Evolutionary conservation across 169 alveolate genomes (phyloP).

Genomic region (Plasmodium reichenowi): DNA sequence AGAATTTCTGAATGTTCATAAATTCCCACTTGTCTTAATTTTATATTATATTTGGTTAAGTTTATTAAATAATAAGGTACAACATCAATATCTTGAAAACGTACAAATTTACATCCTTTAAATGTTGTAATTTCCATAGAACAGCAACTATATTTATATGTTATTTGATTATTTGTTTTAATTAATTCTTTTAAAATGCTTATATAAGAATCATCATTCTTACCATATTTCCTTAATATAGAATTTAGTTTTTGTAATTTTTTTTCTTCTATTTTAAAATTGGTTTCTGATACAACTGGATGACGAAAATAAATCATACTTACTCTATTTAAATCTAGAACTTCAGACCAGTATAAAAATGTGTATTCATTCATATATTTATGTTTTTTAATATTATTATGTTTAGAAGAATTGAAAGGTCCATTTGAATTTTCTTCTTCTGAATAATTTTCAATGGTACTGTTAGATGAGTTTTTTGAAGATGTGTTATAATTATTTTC

Average conservation of each 20-base stretch:
- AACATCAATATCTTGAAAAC: constrained; percentile 76
- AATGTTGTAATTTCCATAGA: constrained; percentile 76
- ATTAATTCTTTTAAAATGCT: constrained; percentile 45
- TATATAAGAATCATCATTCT: constrained; percentile 18
- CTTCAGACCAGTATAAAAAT: constrained; percentile 75
- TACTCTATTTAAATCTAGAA: constrained; percentile 66
- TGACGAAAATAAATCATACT: constrained; percentile 74
- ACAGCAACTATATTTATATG: constrained; percentile 73
- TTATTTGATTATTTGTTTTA: background rate
- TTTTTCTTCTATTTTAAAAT: constrained; percentile 70
- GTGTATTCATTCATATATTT: constrained; percentile 19
- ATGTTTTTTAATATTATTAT: constrained; percentile 12
- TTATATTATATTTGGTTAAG: constrained; percentile 53
- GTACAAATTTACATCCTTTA: constrained; percentile 74
- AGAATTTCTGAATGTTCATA: constrained; percentile 71
- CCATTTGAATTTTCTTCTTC: background rate
- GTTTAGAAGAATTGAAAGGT: background rate
- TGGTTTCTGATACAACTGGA: constrained; percentile 53
- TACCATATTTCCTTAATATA: constrained; percentile 28
- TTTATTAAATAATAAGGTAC: constrained; percentile 74
- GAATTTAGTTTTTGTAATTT: constrained; percentile 39
- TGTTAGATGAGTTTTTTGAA: constrained; percentile 2
- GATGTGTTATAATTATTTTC: too few relatives aligned
- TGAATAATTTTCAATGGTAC: background rate
- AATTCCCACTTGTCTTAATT: constrained; percentile 67